These are phyloP conservation scores for Penicillium paneum DNA, from an alignment of 2,329 filamentous ascomycete genomes.

Conservation along the genomic window DNA sequence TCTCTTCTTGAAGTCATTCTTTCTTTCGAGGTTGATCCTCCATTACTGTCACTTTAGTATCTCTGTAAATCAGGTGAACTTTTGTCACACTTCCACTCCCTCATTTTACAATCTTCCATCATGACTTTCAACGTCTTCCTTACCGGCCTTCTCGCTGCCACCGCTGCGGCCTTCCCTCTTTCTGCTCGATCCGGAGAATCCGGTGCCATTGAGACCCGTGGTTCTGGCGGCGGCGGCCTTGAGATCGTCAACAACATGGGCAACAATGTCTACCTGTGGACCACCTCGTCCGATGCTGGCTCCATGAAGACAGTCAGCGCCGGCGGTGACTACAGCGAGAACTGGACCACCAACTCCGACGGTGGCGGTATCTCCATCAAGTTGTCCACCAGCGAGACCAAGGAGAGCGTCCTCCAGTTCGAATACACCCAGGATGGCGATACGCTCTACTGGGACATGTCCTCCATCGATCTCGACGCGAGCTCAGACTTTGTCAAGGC, in stretches of 20 bases:
- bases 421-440: conserved; percentile 35
- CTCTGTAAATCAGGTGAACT: conserved; percentile 1
- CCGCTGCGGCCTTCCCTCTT: conserved; percentile 19
- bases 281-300: conserved; percentile 23
- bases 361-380: conserved; percentile 39
- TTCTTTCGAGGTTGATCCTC: conserved; percentile 9
- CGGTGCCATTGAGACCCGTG: conserved; percentile 1
- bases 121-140: conserved; percentile 20
- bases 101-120: conserved; percentile 9
- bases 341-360: conserved; percentile 29
- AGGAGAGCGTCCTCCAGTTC: conserved; percentile 23
- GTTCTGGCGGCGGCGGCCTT: conserved; percentile 20
- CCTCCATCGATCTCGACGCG: conserved; percentile 34
- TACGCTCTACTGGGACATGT: conserved; percentile 40
- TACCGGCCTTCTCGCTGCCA: conserved; percentile 20
- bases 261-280: conserved; percentile 34
- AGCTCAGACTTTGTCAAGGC: conserved; percentile 31
- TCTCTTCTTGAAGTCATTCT: conserved; percentile 11
- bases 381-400: conserved; percentile 24
- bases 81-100: conserved; percentile 1
- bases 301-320: conserved; percentile 27
- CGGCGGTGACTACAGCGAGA: conserved; percentile 28
- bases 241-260: conserved; percentile 35
- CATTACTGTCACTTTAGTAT: conserved; percentile 7
- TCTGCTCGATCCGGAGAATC: conserved; percentile 4